A percentile compares a stretch with the other conserved stretches of the same genome.
Conservation (phyloP, 1,139 yeast genomes). For the Taphrina flavorubra region DNA sequence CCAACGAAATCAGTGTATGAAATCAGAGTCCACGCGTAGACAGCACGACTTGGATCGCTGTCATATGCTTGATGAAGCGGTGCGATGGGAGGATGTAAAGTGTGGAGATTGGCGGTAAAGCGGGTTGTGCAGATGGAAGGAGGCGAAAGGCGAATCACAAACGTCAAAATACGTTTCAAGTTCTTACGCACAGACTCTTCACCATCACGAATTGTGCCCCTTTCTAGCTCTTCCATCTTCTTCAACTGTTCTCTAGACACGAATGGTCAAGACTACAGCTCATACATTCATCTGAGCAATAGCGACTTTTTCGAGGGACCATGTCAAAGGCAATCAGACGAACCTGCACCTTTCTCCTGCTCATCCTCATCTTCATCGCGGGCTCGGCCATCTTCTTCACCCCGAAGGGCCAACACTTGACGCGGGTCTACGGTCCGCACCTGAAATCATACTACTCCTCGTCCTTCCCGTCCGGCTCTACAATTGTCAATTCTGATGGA, state of each 20-base stretch:
- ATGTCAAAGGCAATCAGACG: conserved; percentile 14
- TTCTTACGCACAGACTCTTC: not conserved
- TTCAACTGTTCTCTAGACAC: not conserved
- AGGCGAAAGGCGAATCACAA: conserved; percentile 3
- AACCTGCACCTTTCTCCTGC: not conserved
- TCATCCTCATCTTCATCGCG: not conserved
- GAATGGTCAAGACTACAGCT: too few relatives aligned
- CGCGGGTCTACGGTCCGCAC: conserved; percentile 14
- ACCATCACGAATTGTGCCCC: not conserved
- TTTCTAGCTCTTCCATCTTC: not conserved
- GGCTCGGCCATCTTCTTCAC: conserved; percentile 8
- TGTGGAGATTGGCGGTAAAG: too few relatives aligned
- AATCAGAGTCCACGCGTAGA: too few relatives aligned
- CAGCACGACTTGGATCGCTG: too few relatives aligned
- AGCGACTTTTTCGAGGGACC: too few relatives aligned
- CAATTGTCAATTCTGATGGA: conserved; percentile 18
- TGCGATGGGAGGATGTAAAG: too few relatives aligned
- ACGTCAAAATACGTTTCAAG: conserved; percentile 10
- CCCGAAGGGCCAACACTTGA: conserved; percentile 12
- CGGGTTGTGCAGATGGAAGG: too few relatives aligned
- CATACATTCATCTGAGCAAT: too few relatives aligned
- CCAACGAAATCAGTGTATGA: too few relatives aligned
- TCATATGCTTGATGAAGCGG: too few relatives aligned
- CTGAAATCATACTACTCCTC: conserved; percentile 3
- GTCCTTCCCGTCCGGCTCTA: not conserved